Conservation (phyloP, 2,329 filamentous ascomycete genomes). For the Neonectria hederae region DNA sequence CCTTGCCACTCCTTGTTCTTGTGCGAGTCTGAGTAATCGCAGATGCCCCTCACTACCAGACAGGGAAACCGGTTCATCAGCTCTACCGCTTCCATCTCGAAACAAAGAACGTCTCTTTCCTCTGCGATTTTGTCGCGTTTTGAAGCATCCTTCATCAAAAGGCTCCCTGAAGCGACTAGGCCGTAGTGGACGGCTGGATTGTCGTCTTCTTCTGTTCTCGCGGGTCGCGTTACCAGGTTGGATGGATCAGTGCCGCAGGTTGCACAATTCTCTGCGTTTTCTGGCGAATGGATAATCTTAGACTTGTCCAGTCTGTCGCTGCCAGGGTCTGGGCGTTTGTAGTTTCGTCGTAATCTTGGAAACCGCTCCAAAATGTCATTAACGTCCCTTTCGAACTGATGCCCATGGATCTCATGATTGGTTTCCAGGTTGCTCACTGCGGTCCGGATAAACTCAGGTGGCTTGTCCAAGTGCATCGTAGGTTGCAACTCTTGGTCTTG, state of each 20-base stretch:
- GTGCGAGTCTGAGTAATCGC: slow-evolving; percentile 50
- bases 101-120: neutral
- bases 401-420: neutral
- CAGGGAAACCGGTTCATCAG: slow-evolving; percentile 41
- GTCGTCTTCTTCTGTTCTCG: neutral
- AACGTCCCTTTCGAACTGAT: neutral
- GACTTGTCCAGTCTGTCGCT: neutral
- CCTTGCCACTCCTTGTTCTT: slow-evolving; percentile 42
- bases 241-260: neutral
- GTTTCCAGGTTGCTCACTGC: neutral
- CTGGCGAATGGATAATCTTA: neutral
- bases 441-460: neutral
- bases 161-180: neutral
- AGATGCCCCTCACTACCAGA: slow-evolving; percentile 49
- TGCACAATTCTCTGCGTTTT: neutral
- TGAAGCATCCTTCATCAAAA: neutral
- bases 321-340: neutral
- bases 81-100: slow-evolving; percentile 31
- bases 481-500: neutral
- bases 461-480: neutral
- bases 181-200: neutral
- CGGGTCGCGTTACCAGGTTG: neutral
- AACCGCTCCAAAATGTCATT: neutral
- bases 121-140: neutral
- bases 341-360: neutral